phyloP scores from a whole-genome alignment of 192 early-diverging fungal genomes.

The Rhizophagus prolifer region DNA sequence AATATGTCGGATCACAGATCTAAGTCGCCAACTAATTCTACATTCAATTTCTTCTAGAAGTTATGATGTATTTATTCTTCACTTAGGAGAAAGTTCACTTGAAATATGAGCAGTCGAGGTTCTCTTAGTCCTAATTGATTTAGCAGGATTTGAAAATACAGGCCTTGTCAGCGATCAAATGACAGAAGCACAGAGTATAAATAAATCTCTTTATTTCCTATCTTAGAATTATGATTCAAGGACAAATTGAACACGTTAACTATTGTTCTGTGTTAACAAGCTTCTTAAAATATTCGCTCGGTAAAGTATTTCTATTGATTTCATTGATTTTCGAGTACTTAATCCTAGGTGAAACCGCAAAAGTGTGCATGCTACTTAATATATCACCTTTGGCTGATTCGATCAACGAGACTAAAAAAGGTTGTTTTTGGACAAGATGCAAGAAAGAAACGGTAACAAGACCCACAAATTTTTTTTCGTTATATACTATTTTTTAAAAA shows the following conservation, averaged over 20 bases:
- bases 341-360: too few species aligned
- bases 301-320: constrained; percentile 34
- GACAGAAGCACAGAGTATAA: constrained; percentile 92
- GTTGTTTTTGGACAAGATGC: too few species aligned
- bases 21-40: too few species aligned
- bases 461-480: too few species aligned
- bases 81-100: constrained; percentile 66
- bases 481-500: too few species aligned
- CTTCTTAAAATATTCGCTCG: too few species aligned
- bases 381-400: constrained; percentile 57
- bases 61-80: constrained; percentile 90
- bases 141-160: constrained; percentile 94
- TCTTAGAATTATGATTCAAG: too few species aligned
- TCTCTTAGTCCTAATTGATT: constrained; percentile 89
- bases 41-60: constrained; percentile 91
- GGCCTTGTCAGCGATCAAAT: constrained; percentile 87
- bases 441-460: too few species aligned
- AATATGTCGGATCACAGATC: constrained; percentile 67
- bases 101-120: constrained; percentile 71
- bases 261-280: too few species aligned
- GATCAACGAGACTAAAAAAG: too few species aligned
- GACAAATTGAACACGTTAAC: too few species aligned
- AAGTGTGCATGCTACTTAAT: constrained; percentile 91
- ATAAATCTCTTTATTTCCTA: constrained; percentile 84
- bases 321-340: too few species aligned